These are phyloP conservation scores for Termitomyces titanicus DNA, from an alignment of 768 basidiomycete genomes.

Conservation along the genomic window DNA sequence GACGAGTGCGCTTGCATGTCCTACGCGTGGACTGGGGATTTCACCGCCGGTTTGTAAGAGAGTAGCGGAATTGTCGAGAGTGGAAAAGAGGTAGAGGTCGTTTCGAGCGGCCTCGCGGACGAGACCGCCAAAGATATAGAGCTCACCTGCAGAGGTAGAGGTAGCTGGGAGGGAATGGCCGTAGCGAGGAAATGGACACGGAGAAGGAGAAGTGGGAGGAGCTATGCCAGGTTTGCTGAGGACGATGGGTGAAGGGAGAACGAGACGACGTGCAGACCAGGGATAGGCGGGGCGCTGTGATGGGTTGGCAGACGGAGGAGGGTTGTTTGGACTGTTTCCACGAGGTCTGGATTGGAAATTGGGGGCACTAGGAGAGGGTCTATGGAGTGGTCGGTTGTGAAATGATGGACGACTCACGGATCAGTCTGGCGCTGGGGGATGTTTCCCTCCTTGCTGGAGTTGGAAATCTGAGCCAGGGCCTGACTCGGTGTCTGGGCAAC, in stretches of 20 bases:
- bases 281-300: constrained; percentile 64
- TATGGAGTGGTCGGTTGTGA: too few relatives aligned
- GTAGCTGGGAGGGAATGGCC: constrained; percentile 87
- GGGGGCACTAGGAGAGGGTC: not conserved
- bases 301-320: constrained; percentile 6
- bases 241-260: constrained; percentile 62
- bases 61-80: constrained; percentile 72
- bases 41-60: constrained; percentile 88
- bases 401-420: constrained; percentile 1
- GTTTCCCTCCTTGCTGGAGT: constrained; percentile 28
- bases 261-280: constrained; percentile 76
- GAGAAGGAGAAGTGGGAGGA: constrained; percentile 67
- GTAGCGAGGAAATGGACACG: constrained; percentile 93
- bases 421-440: too few relatives aligned
- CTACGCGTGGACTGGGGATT: constrained; percentile 86
- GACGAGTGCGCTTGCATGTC: constrained; percentile 93
- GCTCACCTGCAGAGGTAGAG: constrained; percentile 77
- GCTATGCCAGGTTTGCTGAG: constrained; percentile 61
- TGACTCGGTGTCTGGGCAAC: constrained; percentile 64
- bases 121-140: constrained; percentile 96
- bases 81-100: constrained; percentile 90
- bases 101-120: constrained; percentile 87
- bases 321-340: constrained; percentile 13
- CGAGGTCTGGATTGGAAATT: constrained; percentile 17
- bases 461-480: constrained; percentile 58